These are phyloP conservation scores for Cryptococcus jaspeensis DNA, from an alignment of 1,284 basidiomycete genomes.

Conservation along the genomic window DNA sequence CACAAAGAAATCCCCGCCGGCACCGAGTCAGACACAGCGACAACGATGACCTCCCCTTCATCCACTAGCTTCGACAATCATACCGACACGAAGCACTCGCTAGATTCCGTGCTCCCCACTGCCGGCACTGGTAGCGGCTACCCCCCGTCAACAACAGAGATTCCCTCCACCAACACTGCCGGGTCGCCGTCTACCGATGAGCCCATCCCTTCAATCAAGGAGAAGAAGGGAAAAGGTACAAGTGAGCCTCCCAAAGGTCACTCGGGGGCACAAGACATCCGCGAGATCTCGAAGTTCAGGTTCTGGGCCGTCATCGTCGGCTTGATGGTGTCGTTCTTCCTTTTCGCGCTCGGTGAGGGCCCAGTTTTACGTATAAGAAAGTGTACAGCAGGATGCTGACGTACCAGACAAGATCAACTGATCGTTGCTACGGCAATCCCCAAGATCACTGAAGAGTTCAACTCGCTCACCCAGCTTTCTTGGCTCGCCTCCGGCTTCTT, in stretches of 20 bases:
- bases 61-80: no score
- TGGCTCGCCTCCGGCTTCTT: conserved; percentile 50
- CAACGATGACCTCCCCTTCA: no score
- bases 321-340: conserved; percentile 45
- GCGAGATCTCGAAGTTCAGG: conserved; percentile 28
- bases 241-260: conserved; percentile 8
- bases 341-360: conserved; percentile 45
- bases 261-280: conserved; percentile 13
- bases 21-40: no score
- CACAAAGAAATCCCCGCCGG: no score
- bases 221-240: conserved; percentile 4
- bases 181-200: no score
- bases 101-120: no score
- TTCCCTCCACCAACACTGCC: no score
- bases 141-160: no score
- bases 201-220: no score
- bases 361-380: no score
- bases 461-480: conserved; percentile 52
- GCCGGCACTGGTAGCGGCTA: no score
- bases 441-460: conserved; percentile 49
- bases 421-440: conserved; percentile 53
- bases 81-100: no score
- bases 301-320: conserved; percentile 40
- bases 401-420: conserved; percentile 45
- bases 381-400: neutral